Evolutionary conservation across 2,329 filamentous ascomycete species (phyloP).

Genomic region (Furcasterigmium furcatum): DNA sequence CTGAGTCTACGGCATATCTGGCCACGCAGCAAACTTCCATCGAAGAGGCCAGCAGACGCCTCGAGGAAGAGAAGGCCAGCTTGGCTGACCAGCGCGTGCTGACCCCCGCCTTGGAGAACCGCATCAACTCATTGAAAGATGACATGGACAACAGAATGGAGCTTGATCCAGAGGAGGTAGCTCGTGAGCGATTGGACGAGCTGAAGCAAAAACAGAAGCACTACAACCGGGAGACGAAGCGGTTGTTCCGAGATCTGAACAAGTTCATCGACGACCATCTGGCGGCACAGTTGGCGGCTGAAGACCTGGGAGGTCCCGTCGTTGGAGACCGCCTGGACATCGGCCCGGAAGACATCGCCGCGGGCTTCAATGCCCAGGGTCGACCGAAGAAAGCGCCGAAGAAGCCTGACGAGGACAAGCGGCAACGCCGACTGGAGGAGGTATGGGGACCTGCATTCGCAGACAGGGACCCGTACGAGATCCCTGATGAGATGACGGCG

Average conservation of each 20-base stretch:
- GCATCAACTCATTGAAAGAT: conserved; percentile 57
- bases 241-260: conserved; percentile 61
- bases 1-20: conserved; percentile 61
- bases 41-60: conserved; percentile 37
- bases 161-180: conserved; percentile 58
- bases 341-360: conserved; percentile 54
- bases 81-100: conserved; percentile 54
- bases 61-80: conserved; percentile 48
- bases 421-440: conserved; percentile 60
- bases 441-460: conserved; percentile 48
- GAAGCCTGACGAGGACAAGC: conserved; percentile 41
- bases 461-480: conserved; percentile 16
- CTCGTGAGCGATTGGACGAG: conserved; percentile 58
- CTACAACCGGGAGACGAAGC: conserved; percentile 59
- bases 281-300: conserved; percentile 74
- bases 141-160: conserved; percentile 54
- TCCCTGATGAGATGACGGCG: conserved; percentile 41
- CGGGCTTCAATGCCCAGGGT: conserved; percentile 58
- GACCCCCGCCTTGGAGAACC: conserved; percentile 47
- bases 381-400: conserved; percentile 43
- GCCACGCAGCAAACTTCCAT: conserved; percentile 36
- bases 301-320: conserved; percentile 79
- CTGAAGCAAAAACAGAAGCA: conserved; percentile 55
- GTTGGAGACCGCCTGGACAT: conserved; percentile 71
- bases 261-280: conserved; percentile 69